Evolutionary conservation across 106 monocot species (phyloP).

Genomic region (Dendrobium officinale): DNA sequence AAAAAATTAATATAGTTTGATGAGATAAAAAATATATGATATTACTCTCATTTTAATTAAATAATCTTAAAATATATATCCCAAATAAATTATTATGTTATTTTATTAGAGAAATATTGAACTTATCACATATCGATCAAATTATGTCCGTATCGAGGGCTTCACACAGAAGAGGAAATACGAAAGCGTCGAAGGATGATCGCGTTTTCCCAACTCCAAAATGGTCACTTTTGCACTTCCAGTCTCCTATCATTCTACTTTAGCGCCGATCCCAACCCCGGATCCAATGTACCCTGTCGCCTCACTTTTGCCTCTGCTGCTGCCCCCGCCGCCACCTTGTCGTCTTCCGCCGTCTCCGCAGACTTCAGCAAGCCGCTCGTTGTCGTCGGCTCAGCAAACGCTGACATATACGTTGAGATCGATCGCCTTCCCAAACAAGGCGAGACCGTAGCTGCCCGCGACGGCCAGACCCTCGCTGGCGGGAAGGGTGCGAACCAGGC

Average conservation of each 20-base stretch:
- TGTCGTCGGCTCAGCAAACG: constrained; percentile 97
- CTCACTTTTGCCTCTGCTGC: not conserved
- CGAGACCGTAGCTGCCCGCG: constrained; percentile 68
- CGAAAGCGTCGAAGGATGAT: not conserved
- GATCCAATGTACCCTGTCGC: not conserved
- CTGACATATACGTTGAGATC: constrained; percentile 94
- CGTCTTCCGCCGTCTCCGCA: constrained; percentile 9
- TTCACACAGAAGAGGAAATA: too few relatives aligned
- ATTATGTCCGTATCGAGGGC: too few relatives aligned
- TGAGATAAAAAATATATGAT: too few relatives aligned
- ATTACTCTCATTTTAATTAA: too few relatives aligned
- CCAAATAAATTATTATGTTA: too few relatives aligned
- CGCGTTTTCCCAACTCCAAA: not conserved
- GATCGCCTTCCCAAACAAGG: constrained; percentile 62
- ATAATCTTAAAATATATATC: too few relatives aligned
- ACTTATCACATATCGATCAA: too few relatives aligned
- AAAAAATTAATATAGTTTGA: too few relatives aligned
- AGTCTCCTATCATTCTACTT: not conserved
- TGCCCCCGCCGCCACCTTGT: not conserved
- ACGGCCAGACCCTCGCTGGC: constrained; percentile 71
- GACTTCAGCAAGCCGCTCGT: constrained; percentile 38
- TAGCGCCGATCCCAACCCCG: not conserved
- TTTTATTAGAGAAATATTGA: too few relatives aligned
- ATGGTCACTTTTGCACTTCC: not conserved
- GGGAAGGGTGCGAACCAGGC: constrained; percentile 99